phyloP scores from a whole-genome alignment of 164 flowering plant species.

The Platanus orientalis region DNA sequence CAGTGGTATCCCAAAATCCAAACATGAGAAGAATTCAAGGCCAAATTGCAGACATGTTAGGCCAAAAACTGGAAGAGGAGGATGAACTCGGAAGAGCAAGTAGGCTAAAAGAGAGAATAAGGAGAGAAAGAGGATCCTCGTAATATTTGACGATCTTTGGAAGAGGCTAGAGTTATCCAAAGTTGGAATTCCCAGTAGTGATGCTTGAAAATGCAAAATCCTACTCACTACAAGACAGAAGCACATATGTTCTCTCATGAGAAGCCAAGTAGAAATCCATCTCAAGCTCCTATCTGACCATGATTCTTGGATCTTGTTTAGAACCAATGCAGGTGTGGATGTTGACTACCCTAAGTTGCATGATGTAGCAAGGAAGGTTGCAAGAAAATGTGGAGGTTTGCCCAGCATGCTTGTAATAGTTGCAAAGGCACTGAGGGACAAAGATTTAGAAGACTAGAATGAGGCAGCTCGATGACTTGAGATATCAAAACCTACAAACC shows the following conservation, averaged over 20 bases:
- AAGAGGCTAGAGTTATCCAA: neutral
- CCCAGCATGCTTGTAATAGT: neutral
- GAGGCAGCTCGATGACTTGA: neutral
- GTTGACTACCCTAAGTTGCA: neutral
- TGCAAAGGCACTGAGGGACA: neutral
- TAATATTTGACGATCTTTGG: conserved; percentile 9
- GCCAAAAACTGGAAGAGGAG: neutral
- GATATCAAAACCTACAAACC: neutral
- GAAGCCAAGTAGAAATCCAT: neutral
- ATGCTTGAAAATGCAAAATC: neutral
- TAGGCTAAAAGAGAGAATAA: neutral
- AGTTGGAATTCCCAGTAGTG: neutral
- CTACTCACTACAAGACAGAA: neutral
- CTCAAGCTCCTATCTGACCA: neutral
- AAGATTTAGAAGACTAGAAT: neutral
- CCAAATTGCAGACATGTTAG: neutral
- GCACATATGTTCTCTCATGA: neutral
- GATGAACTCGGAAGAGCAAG: neutral
- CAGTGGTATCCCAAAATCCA: neutral
- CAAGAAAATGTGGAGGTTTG: neutral
- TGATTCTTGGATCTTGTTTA: neutral
- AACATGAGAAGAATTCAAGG: neutral
- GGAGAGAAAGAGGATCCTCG: neutral
- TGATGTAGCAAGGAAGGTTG: neutral
- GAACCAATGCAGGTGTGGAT: neutral